phyloP scores from a whole-genome alignment of 352 stramenopile species.

The Phytophthora cajani region DNA sequence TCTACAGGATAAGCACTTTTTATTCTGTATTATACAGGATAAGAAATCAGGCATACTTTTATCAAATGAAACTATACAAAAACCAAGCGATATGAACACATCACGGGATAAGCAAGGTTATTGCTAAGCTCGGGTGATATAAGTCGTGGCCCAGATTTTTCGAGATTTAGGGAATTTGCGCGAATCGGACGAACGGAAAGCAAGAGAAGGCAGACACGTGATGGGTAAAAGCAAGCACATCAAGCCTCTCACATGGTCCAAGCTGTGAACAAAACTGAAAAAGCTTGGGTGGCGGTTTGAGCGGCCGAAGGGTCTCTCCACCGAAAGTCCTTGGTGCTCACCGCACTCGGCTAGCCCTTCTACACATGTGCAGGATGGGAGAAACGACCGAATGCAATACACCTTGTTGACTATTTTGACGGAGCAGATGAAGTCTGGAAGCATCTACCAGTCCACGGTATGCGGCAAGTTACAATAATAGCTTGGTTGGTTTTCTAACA shows the following conservation, averaged over 20 bases:
- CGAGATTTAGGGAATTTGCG: background rate
- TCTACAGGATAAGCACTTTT: no score
- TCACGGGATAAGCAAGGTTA: no score
- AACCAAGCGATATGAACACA: no score
- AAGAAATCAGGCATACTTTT: no score
- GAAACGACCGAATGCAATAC: slow-evolving; percentile 1
- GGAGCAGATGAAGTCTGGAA: slow-evolving; percentile 7
- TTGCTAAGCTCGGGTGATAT: no score
- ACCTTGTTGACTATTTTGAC: slow-evolving; percentile 13
- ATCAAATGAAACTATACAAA: no score
- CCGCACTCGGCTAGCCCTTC: background rate
- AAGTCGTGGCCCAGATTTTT: no score
- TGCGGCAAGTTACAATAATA: background rate
- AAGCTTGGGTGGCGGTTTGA: slow-evolving; percentile 10
- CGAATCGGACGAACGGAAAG: background rate
- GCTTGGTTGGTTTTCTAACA: background rate
- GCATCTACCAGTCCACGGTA: slow-evolving; percentile 4
- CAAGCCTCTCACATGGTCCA: background rate
- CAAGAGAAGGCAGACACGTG: background rate
- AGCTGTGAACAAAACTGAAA: slow-evolving; percentile 7
- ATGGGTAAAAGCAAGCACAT: slow-evolving; percentile 6
- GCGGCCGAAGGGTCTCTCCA: slow-evolving; percentile 1
- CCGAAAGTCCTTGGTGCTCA: background rate
- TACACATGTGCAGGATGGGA: slow-evolving; percentile 8
- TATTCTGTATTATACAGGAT: no score